Evolutionary conservation across 257 asterid genomes (phyloP).

Genomic region (Cinchona pubescens): DNA sequence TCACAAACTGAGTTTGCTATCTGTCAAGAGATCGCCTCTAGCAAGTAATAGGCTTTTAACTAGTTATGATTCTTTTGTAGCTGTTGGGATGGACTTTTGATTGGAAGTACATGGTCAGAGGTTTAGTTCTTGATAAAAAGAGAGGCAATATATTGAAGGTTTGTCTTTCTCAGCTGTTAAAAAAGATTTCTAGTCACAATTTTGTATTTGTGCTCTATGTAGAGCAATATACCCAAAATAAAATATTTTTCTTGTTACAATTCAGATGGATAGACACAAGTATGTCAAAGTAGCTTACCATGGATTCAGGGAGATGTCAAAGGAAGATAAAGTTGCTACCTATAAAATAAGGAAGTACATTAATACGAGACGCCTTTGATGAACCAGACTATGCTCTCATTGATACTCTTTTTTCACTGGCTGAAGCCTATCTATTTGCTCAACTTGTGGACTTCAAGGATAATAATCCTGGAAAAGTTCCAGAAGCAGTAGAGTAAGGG

Average conservation of each 20-base stretch:
- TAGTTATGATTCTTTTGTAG: slow-evolving; percentile 41
- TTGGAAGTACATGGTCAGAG: slow-evolving; percentile 97
- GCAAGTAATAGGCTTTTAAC: slow-evolving; percentile 21
- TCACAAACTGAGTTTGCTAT: slow-evolving; percentile 1
- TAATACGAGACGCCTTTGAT: slow-evolving; percentile 81
- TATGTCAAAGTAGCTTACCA: slow-evolving; percentile 96
- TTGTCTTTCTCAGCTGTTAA: slow-evolving; percentile 18
- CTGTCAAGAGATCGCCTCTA: slow-evolving; percentile 9
- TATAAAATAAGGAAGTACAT: slow-evolving; percentile 80
- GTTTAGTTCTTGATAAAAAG: slow-evolving; percentile 90
- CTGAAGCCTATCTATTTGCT: slow-evolving; percentile 93
- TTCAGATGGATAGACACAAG: slow-evolving; percentile 95
- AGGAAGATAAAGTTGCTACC: slow-evolving; percentile 86
- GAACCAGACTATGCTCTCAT: slow-evolving; percentile 93
- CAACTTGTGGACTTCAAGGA: slow-evolving; percentile 97
- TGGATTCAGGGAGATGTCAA: slow-evolving; percentile 82
- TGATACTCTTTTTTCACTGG: slow-evolving; percentile 94
- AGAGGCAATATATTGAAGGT: slow-evolving; percentile 97
- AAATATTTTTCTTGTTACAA: slow-evolving; percentile 12
- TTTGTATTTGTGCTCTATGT: neutral
- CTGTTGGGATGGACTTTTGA: slow-evolving; percentile 82
- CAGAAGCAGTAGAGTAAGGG: slow-evolving; percentile 66
- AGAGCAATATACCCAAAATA: neutral
- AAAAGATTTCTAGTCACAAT: neutral
- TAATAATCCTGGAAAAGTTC: slow-evolving; percentile 76